Evolutionary conservation across 495 filamentous ascomycete species (phyloP), one percentile per base, ranked within the genome.

Genomic region (Darksidea phi): DNA sequence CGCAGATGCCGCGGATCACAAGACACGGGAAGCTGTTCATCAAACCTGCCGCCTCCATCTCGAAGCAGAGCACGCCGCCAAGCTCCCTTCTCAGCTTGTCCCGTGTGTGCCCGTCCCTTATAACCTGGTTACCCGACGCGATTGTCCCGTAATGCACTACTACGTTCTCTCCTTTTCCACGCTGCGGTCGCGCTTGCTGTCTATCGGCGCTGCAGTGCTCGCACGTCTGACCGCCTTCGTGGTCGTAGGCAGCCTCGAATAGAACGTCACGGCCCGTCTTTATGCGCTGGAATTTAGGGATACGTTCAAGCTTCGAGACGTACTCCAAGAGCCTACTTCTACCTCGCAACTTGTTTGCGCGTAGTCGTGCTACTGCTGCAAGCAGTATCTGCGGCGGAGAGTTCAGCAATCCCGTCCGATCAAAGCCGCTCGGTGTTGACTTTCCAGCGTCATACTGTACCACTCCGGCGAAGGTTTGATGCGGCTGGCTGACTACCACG

Each of bases 91-190:
- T 57, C 5, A 67, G 10, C 28, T 26, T 48, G 41, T 67, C 64
- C 20, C 64, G 13, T 24, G 48, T 42, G 6, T 23, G 57, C 36
- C 24, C 55, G 26, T 72, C 47, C 50, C 64, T 70, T 23, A 76
- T 76, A 1, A 77, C 63, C 5, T 53, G 48, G 51, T 77, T 78
- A 23, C 72, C 75, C 8, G 72, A 77, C 11, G 76, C 77, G 42
- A 78, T 75, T 11, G 61, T 64, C 6, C 77, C 76, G 51, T 75
- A 77, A 53, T 75, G 70, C 3, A 32, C 28, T 17, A 74, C 59
- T 38, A 61, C 56, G 11, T 68, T 63, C 20, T 72, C 57, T 41
- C 55, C 57, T 6, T 25, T 32, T 3, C 10, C 32, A 6, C 59
- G 55, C 37, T 63, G 63, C 18, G 55, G 46, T 25, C 70, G 69